Evolutionary conservation across 2,329 filamentous ascomycete genomes (phyloP).

Genomic region (Penicillium sp.): DNA sequence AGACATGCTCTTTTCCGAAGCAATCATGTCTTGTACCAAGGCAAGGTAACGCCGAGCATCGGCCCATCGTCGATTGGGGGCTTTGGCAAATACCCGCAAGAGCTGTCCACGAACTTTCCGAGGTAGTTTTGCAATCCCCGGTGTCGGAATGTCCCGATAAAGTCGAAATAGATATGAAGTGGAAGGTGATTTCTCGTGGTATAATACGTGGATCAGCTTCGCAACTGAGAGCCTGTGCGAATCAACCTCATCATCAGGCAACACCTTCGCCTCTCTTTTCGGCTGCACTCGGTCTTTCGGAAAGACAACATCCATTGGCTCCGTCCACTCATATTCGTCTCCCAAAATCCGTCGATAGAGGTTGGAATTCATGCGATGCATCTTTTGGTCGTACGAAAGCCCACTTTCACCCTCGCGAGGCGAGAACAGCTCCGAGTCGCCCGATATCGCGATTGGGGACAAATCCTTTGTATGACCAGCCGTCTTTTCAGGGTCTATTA

Average conservation of each 20-base stretch:
- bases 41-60: conserved; percentile 79
- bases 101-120: conserved; percentile 61
- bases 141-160: conserved; percentile 56
- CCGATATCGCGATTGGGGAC: not conserved
- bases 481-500: not conserved
- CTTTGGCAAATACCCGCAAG: conserved; percentile 67
- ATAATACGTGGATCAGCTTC: conserved; percentile 44
- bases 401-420: conserved; percentile 3
- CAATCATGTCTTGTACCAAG: conserved; percentile 79
- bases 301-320: conserved; percentile 41
- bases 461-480: not conserved
- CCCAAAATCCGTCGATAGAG: conserved; percentile 28
- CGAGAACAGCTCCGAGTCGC: not conserved
- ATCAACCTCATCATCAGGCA: conserved; percentile 25
- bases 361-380: conserved; percentile 23
- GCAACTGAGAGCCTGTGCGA: conserved; percentile 41
- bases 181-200: conserved; percentile 42
- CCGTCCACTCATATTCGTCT: conserved; percentile 25
- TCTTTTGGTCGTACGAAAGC: conserved; percentile 21
- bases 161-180: conserved; percentile 54
- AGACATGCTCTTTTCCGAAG: conserved; percentile 68
- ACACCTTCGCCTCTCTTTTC: not conserved
- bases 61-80: conserved; percentile 37
- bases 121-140: conserved; percentile 55
- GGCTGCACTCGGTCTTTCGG: conserved; percentile 8